Base-by-base conservation (phyloP, 2,329 filamentous ascomycete genomes). In the Furcasterigmium sp. region DNA sequence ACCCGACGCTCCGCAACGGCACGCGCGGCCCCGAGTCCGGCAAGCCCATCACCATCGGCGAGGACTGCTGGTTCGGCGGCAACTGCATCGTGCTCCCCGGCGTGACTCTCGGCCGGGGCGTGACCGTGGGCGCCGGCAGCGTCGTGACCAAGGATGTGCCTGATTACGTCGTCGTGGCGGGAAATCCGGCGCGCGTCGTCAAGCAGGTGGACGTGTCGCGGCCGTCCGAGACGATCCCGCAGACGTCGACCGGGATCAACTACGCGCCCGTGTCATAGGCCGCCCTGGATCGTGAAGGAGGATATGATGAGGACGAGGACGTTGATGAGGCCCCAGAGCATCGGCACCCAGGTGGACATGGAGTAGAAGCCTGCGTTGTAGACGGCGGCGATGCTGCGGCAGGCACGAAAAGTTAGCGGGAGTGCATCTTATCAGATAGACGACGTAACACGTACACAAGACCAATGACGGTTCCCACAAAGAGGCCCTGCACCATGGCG, bases 271-370 rank as follows among this genome's bases (percentile, higher is more conserved):
- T 35, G n/a, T 80, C 64, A 95, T 48, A 95, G 73, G 30, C 87
- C 90, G 39, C 90, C 89, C 59, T 94, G 89, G 41, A 95, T 91
- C n/a, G 89, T 87, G 61, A 95, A 95, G 4, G 88, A 93, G 5
- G 89, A 93, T 49, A 95, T 72, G 39, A 95, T 81, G 37, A 96
- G 70, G 23, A 94, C 76, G 37, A 95, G 63, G 9, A 91, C 82
- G 60, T 89, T 95, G 61, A 91, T 85, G 57, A 87, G 76, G 1
- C 82, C 87, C 91, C 91, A 95, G 18, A 91, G 77, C 56, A 93
- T 85, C 0, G 91, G 91, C 41, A 95, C 87, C 90, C 90, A 95
- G 0, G 91, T 95, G 37, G 89, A 91, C 89, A 95, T 93, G 55
- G 82, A 75, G 60, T 91, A 95, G 63, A 85, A 88, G 35, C 89